These are phyloP conservation scores for Aristolochia californica DNA, from an alignment of 164 flowering plant genomes.

Conservation along the genomic window DNA sequence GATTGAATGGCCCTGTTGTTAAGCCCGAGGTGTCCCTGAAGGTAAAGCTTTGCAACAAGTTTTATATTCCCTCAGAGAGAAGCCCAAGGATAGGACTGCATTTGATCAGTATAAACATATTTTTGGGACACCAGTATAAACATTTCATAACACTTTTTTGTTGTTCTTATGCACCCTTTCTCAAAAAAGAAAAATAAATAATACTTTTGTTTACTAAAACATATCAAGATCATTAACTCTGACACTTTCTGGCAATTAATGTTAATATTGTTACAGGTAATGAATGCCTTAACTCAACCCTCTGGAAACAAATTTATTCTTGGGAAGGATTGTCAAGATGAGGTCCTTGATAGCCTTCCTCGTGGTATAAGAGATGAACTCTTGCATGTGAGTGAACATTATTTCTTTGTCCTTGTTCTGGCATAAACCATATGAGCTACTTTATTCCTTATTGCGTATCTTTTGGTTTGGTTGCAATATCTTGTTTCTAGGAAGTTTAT, in stretches of 20 bases:
- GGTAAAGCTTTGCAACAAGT: conserved; percentile 29
- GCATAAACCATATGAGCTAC: no score
- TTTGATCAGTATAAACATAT: no score
- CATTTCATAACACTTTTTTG: background rate
- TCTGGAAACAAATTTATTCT: conserved; percentile 58
- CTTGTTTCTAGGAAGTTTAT: no score
- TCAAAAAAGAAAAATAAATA: background rate
- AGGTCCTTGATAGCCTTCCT: conserved; percentile 71
- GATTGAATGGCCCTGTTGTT: conserved; percentile 55
- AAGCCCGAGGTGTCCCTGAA: conserved; percentile 57
- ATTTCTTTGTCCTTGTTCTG: background rate
- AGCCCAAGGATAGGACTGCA: background rate
- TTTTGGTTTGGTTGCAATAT: no score
- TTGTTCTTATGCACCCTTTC: background rate
- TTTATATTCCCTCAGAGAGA: background rate
- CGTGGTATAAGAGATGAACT: conserved; percentile 57
- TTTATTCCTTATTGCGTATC: no score
- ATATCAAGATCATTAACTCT: no score
- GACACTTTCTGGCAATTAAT: no score
- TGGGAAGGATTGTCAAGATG: conserved; percentile 71
- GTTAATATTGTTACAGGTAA: conserved; percentile 31
- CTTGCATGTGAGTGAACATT: conserved; percentile 51
- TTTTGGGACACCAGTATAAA: no score
- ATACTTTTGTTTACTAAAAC: background rate
- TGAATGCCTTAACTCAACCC: conserved; percentile 68